Conservation (phyloP, 2,329 filamentous ascomycete genomes). For the Venturia aucupariae region DNA sequence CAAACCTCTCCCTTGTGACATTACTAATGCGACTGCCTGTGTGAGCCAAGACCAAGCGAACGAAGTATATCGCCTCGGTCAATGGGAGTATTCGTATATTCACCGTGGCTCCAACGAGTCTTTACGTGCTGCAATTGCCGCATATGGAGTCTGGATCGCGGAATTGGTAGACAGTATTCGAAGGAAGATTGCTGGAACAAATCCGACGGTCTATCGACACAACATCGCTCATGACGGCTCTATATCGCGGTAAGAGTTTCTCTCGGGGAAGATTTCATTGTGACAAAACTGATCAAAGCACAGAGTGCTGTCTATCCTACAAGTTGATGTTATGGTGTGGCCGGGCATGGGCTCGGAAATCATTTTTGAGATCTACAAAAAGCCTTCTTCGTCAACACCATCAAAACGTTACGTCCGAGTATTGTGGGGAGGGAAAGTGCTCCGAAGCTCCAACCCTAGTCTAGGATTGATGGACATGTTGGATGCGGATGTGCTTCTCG, state of each 20-base stretch:
- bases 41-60: constrained; percentile 55
- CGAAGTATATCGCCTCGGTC: constrained; percentile 62
- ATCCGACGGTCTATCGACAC: constrained; percentile 51
- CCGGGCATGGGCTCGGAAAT: constrained; percentile 75
- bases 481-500: constrained; percentile 53
- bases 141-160: constrained; percentile 64
- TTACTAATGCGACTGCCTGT: constrained; percentile 34
- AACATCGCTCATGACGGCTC: constrained; percentile 77
- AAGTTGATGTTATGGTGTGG: constrained; percentile 71
- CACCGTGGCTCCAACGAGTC: constrained; percentile 59
- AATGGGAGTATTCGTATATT: constrained; percentile 73
- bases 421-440: constrained; percentile 58
- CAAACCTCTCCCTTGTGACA: constrained; percentile 58
- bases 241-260: constrained; percentile 40
- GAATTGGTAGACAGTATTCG: constrained; percentile 61
- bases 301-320: constrained; percentile 55
- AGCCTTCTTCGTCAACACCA: not conserved
- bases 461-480: constrained; percentile 66
- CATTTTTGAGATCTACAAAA: constrained; percentile 56
- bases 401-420: constrained; percentile 45
- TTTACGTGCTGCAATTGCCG: constrained; percentile 51
- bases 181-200: constrained; percentile 36
- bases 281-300: not conserved
- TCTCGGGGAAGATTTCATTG: not conserved
- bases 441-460: constrained; percentile 58